Evolutionary conservation across 768 basidiomycete genomes (phyloP).

Genomic region (Gautieria morchelliformis): DNA sequence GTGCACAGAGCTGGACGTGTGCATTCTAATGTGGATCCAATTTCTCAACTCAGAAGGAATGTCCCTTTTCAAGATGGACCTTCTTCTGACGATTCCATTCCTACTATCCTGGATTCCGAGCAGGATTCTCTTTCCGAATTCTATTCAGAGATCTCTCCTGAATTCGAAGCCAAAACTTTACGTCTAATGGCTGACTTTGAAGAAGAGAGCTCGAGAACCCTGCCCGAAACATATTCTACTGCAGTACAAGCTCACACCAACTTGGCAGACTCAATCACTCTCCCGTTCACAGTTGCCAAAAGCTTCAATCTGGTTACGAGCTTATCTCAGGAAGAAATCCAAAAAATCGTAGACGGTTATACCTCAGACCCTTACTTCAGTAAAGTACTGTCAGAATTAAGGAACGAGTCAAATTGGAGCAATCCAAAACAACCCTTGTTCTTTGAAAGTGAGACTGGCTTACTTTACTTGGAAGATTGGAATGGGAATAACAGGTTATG

Average conservation of each 20-base stretch:
- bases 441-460: conserved; percentile 7
- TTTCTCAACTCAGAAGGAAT: conserved; percentile 2
- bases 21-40: conserved; percentile 12
- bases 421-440: conserved; percentile 10
- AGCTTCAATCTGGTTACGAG: neutral
- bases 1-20: conserved; percentile 10
- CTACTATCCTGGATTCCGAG: neutral
- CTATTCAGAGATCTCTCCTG: neutral
- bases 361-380: neutral
- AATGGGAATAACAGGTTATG: conserved; percentile 3
- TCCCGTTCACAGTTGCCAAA: conserved; percentile 3
- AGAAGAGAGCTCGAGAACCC: neutral
- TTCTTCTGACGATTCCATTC: neutral
- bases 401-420: neutral
- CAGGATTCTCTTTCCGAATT: neutral
- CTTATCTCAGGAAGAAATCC: neutral
- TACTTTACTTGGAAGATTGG: conserved; percentile 2
- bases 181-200: neutral
- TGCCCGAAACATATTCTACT: neutral
- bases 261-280: neutral
- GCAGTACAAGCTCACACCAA: neutral
- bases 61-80: neutral
- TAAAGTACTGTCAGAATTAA: neutral
- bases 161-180: neutral
- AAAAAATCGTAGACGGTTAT: neutral